Evolutionary conservation across 495 filamentous ascomycete species (phyloP).

Genomic region (Trichodelitschia bisporula): DNA sequence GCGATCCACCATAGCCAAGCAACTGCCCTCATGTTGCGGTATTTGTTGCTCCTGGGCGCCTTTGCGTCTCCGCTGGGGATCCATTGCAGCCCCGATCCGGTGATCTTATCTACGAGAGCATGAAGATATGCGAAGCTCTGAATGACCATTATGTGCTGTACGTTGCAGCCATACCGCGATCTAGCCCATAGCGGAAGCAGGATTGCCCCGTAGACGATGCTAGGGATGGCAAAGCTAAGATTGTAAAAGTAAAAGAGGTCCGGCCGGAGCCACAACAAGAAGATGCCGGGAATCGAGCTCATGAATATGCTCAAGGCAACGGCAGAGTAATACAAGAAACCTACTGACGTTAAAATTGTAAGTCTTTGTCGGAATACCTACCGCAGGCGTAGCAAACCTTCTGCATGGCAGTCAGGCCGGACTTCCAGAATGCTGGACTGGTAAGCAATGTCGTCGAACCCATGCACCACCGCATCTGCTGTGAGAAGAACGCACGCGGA

Average conservation of each 20-base stretch:
- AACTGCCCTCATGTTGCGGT: conserved; percentile 12
- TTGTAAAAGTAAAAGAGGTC: conserved; percentile 12
- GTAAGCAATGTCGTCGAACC: conserved; percentile 10
- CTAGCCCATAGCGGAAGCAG: conserved; percentile 9
- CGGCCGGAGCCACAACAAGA: conserved; percentile 11
- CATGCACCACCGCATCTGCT: conserved; percentile 13
- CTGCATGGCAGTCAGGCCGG: conserved; percentile 7
- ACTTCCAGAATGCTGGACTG: conserved; percentile 10
- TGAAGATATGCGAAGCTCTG: conserved; percentile 11
- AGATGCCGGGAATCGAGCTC: conserved; percentile 8
- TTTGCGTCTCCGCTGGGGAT: conserved; percentile 8
- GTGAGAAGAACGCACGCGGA: conserved; percentile 10
- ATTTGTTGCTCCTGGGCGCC: conserved; percentile 10
- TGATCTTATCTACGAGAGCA: conserved; percentile 9
- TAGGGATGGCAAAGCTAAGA: conserved; percentile 11
- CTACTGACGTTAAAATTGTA: background rate
- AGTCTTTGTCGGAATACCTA: background rate
- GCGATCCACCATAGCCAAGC: conserved; percentile 10
- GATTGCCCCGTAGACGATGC: conserved; percentile 7
- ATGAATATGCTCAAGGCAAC: conserved; percentile 8
- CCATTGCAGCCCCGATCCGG: conserved; percentile 8
- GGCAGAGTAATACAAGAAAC: conserved; percentile 10
- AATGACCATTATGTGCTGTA: conserved; percentile 11
- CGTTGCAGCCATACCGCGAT: conserved; percentile 8
- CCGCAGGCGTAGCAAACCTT: conserved; percentile 13